Base-by-base conservation (phyloP, 2,329 filamentous ascomycete genomes). In the Ascochyta viciae-villosae region DNA sequence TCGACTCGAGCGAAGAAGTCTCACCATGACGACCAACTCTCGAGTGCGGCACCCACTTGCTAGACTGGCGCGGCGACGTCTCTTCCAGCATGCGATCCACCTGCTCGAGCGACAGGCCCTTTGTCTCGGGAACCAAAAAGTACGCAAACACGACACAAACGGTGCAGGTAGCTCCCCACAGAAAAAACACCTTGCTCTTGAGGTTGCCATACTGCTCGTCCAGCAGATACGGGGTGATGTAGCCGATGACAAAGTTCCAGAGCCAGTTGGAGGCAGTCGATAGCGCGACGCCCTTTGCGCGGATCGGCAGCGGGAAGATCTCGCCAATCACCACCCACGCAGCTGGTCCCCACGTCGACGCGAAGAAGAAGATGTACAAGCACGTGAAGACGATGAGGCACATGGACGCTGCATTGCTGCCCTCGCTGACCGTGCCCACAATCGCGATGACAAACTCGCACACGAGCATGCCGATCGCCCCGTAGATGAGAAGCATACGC, bases 341-440 rank as follows among this genome's bases (percentile, higher is more conserved):
- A 52, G 82, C 89, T 6, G 91, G 91, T 49, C 92, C 92, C 92
- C 91, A 96, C 62, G 92, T 96, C 55, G 85, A 87, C 57, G 92
- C 92, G 76, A 96, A 96, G 84, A 89, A 94, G 84, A 91, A 92
- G 82, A 96, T 93, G 84, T 92, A 95, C 81, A 96, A 88, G 80
- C 88, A 89, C 73, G 95, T 95, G 81, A 96, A 95, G 58, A 90
- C 86, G 63, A 96, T 92, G 83, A 93, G 76, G 63, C 64, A 71
- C 26, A 73, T 67, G 44, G 76, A 73, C 1, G 86, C 87, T 2
- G 79, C 62, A 58, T 82, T 77, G 75, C 88, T 76, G 19, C 70
- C 73, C 19, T 64, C 66, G 27, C 63, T 63, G 0, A 78, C 68
- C 22, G 67, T 73, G 57, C 81, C 83, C 48, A 85, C 77, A 63